Evolutionary conservation across 1,139 yeast species (phyloP).

Genomic region (Candida frijolesensis): DNA sequence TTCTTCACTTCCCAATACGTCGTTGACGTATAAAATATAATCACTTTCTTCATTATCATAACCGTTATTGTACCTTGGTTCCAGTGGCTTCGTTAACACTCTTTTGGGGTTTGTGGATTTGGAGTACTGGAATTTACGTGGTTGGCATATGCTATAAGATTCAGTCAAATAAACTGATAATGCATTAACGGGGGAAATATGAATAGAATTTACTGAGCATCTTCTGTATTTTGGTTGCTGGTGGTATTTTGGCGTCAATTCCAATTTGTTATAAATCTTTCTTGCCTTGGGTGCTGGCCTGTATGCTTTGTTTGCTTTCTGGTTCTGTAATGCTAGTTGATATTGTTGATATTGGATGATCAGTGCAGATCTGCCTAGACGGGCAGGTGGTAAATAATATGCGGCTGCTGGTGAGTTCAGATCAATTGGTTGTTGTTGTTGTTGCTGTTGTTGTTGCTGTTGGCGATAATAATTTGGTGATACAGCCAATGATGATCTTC

Average conservation of each 20-base stretch:
- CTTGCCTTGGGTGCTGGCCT: constrained; percentile 42
- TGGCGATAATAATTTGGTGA: constrained; percentile 22
- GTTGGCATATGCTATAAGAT: constrained; percentile 84
- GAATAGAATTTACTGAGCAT: constrained; percentile 75
- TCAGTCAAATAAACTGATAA: constrained; percentile 76
- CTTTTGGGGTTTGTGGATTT: constrained; percentile 87
- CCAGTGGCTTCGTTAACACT: constrained; percentile 90
- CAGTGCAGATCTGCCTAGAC: constrained; percentile 36
- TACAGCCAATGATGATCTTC: constrained; percentile 46
- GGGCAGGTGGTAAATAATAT: constrained; percentile 16
- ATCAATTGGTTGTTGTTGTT: constrained; percentile 8
- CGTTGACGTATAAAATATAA: constrained; percentile 91
- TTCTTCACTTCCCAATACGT: constrained; percentile 85
- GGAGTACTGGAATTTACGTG: constrained; percentile 77
- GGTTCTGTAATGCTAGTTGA: constrained; percentile 34
- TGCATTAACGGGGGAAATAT: constrained; percentile 85
- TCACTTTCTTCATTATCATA: constrained; percentile 88
- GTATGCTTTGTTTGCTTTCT: constrained; percentile 23
- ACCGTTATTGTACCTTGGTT: constrained; percentile 80
- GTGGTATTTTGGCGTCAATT: constrained; percentile 65
- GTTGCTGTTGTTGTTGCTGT: constrained; percentile 16
- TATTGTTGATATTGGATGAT: constrained; percentile 43
- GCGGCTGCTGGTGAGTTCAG: constrained; percentile 11
- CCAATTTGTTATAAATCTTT: constrained; percentile 46
- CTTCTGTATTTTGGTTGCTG: constrained; percentile 76